These are phyloP conservation scores for Mikania micrantha DNA, from an alignment of 129 eudicot species.

Conservation along the genomic window DNA sequence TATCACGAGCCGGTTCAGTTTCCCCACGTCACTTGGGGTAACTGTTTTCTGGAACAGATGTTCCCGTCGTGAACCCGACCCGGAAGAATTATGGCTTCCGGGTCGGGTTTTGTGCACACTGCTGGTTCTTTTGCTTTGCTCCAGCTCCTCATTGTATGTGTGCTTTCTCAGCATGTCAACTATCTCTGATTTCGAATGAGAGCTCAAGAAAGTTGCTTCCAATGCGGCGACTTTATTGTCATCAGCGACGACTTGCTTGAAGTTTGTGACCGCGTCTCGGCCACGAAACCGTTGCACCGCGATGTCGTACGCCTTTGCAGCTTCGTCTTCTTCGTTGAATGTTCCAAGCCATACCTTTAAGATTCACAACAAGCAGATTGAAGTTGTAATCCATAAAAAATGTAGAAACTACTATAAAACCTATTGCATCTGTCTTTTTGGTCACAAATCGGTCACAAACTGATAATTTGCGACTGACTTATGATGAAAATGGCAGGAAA, in stretches of 20 bases:
- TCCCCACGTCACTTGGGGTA: constrained; percentile 88
- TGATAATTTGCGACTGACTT: too few species aligned
- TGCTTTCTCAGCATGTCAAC: constrained; percentile 87
- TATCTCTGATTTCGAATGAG: constrained; percentile 67
- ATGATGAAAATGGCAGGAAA: too few species aligned
- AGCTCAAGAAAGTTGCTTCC: constrained; percentile 42
- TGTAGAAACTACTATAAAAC: too few species aligned
- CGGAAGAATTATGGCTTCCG: not conserved
- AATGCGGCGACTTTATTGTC: not conserved
- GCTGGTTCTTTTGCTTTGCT: constrained; percentile 43
- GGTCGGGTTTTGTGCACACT: not conserved
- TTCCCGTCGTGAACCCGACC: constrained; percentile 26
- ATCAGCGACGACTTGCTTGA: constrained; percentile 31
- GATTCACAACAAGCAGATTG: too few species aligned
- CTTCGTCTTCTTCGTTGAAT: constrained; percentile 69
- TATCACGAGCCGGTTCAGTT: constrained; percentile 74
- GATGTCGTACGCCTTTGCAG: constrained; percentile 72
- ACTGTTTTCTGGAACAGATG: constrained; percentile 63
- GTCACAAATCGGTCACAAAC: too few species aligned
- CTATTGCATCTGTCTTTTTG: too few species aligned
- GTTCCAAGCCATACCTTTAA: constrained; percentile 62
- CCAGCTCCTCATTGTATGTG: constrained; percentile 70
- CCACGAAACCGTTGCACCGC: constrained; percentile 83
- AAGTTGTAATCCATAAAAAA: too few species aligned
- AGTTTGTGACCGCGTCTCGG: constrained; percentile 71